phyloP scores from a whole-genome alignment of 768 basidiomycete species.

The Agaricus blazei region DNA sequence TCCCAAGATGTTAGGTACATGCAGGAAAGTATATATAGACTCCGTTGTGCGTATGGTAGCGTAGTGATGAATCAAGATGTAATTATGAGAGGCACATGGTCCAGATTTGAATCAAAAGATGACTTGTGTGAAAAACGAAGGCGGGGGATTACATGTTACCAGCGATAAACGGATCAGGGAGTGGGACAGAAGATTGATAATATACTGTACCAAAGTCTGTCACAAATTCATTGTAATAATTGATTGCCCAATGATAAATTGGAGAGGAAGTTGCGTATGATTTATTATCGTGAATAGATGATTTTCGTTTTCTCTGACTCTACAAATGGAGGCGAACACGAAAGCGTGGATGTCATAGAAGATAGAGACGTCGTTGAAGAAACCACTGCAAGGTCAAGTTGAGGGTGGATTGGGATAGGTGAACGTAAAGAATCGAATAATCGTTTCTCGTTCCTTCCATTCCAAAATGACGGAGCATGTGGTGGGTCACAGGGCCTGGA shows the following conservation, averaged over 20 bases:
- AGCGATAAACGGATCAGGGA: background rate
- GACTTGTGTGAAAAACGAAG: too few species aligned
- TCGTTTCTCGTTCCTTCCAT: constrained; percentile 22
- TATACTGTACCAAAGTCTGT: background rate
- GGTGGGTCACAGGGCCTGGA: constrained; percentile 9
- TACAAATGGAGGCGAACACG: constrained; percentile 16
- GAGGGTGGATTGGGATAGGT: constrained; percentile 13
- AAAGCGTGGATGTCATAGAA: constrained; percentile 20
- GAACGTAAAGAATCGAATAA: constrained; percentile 14
- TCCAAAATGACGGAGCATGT: constrained; percentile 13
- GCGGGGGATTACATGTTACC: too few species aligned
- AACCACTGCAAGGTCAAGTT: constrained; percentile 19
- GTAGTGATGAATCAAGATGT: too few species aligned
- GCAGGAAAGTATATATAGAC: too few species aligned
- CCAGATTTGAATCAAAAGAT: too few species aligned
- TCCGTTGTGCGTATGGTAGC: too few species aligned
- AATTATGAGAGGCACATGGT: too few species aligned
- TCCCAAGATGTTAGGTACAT: background rate
- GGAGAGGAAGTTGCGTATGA: background rate
- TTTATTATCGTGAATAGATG: constrained; percentile 9
- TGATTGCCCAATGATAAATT: background rate
- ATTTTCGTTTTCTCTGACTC: constrained; percentile 18
- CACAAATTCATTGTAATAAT: background rate
- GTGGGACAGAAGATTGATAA: background rate
- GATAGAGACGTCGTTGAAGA: constrained; percentile 28